Base-by-base conservation (phyloP, 192 early-diverging fungal genomes). In the Coemansia sp. region DNA sequence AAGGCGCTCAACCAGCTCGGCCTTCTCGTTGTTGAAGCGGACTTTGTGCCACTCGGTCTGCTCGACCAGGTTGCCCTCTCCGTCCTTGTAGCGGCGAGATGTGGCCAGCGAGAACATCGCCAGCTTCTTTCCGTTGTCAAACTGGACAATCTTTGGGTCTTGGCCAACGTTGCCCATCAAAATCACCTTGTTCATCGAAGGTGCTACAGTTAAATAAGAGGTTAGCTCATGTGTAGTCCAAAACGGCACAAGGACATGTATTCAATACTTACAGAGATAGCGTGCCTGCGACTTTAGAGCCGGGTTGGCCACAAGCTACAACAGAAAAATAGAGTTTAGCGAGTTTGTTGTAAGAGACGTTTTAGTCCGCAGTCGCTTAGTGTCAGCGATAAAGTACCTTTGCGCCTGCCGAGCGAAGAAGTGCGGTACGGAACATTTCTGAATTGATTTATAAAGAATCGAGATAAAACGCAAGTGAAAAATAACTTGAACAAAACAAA, bases 31-130 rank as follows among this genome's bases (percentile, higher is more conserved):
- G 23, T 73, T 60, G 59, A 78, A 79, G 37, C 67, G 62, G 63
- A 90, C 75, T 49, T 75, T 79, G 72, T 90, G 89, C 89, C 89
- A 90, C 62, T 85, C 85, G 21, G 87, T 89, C 37, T 81, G 79
- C 73, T 90, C 84, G 53, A 90, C 61, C 35, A 85, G 64, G 63
- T 90, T 87, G 59, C 87, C 86, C 32, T 87, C 84, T n/a, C 64
- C 65, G 62, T 90, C 87, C 73, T 85, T 85, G 64, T 82, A 81
- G 7, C 77, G 75, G 32, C 84, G 82, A 3, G 86, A 83, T 0
- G 89, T 90, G 41, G 87, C 89, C 53, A 90, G 73, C n/a, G 85
- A 77, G 62, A 88, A 90, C 37, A 70, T 75, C 25, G 75, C 77
- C 17, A 87, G 71, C 22, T 72, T 82, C 7, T 62, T 70, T 19